phyloP scores from a whole-genome alignment of 148 eudicot species.

The Vaccinium myrtillus region DNA sequence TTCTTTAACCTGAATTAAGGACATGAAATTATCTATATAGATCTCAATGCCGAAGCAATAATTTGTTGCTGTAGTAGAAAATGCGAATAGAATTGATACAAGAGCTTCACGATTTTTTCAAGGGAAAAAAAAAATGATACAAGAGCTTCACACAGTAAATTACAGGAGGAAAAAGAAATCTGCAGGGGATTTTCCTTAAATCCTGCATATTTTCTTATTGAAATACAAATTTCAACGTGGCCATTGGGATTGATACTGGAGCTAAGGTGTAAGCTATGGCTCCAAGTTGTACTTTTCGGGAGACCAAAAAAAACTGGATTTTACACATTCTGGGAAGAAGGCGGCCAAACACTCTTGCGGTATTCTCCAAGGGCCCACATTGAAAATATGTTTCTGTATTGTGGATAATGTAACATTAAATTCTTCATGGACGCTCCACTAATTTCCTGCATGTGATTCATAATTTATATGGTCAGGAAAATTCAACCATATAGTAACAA shows the following conservation, averaged over 20 bases:
- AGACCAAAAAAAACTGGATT: background rate
- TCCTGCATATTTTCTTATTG: background rate
- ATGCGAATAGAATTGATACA: background rate
- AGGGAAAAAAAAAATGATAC: no score
- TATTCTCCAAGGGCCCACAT: no score
- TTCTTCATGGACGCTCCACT: no score
- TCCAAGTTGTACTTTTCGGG: background rate
- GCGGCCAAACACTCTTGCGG: constrained; percentile 39
- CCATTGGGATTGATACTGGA: background rate
- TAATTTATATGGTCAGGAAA: background rate
- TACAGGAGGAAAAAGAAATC: background rate
- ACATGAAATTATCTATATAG: background rate
- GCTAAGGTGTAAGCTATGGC: background rate
- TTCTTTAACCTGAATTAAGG: background rate
- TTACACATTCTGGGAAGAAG: constrained; percentile 8
- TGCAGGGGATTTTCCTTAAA: background rate
- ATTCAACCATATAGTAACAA: background rate
- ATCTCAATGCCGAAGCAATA: background rate
- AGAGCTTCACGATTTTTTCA: background rate
- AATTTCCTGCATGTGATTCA: background rate
- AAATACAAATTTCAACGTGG: background rate
- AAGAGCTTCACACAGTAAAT: background rate
- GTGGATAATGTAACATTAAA: no score
- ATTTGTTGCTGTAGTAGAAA: background rate
- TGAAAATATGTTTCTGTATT: no score